These are phyloP conservation scores for Cladobotryum mycophilum DNA, from an alignment of 2,329 filamentous ascomycete species.

Conservation along the genomic window DNA sequence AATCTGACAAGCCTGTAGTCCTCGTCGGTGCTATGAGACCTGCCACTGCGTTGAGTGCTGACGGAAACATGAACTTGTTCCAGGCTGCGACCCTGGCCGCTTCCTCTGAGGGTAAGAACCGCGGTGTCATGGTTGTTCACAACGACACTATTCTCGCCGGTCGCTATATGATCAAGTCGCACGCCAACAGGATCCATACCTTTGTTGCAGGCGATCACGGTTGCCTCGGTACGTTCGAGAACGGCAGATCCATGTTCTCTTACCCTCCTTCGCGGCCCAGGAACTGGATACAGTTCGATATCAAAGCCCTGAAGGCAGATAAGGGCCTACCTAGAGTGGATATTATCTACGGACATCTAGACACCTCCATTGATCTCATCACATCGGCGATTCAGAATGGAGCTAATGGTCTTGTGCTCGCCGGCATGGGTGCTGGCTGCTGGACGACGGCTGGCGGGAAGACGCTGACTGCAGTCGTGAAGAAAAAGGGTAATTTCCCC, in stretches of 20 bases:
- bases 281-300: conserved; percentile 38
- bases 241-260: conserved; percentile 55
- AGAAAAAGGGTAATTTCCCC: conserved; percentile 37
- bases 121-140: conserved; percentile 54
- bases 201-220: conserved; percentile 54
- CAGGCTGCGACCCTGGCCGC: conserved; percentile 53
- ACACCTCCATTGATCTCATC: conserved; percentile 42
- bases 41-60: conserved; percentile 54
- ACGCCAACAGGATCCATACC: conserved; percentile 57
- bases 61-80: conserved; percentile 57
- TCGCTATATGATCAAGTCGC: conserved; percentile 55
- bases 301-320: conserved; percentile 20
- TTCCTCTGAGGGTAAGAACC: conserved; percentile 35
- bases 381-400: conserved; percentile 42
- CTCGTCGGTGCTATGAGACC: conserved; percentile 58
- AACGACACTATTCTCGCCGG: conserved; percentile 55
- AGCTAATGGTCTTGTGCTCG: conserved; percentile 49
- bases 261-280: conserved; percentile 45
- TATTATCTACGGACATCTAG: conserved; percentile 50
- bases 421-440: conserved; percentile 49
- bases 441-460: conserved; percentile 34
- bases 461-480: conserved; percentile 38
- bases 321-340: conserved; percentile 46
- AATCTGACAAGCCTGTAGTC: conserved; percentile 52
- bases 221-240: conserved; percentile 51